These are phyloP conservation scores for Coix lacrymajobi DNA, from an alignment of 176 grass and related monocot genomes.

Conservation along the genomic window DNA sequence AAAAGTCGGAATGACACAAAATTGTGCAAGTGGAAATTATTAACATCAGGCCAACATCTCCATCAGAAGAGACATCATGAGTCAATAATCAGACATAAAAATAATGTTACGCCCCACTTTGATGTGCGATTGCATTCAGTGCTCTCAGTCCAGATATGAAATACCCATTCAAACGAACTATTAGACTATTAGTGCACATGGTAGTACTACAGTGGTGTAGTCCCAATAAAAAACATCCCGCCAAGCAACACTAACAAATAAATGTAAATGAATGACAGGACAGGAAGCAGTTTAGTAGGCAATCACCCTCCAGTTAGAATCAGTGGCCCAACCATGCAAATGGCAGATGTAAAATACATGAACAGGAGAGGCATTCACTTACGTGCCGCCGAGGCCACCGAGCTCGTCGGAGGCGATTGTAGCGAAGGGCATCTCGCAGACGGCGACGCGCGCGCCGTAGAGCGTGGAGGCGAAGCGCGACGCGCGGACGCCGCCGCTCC, in stretches of 20 bases:
- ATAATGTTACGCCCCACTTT: neutral
- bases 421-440: slow-evolving; percentile 90
- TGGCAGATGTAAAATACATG: neutral
- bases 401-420: slow-evolving; percentile 61
- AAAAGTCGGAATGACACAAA: neutral
- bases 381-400: slow-evolving; percentile 91
- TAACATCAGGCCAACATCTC: slow-evolving; percentile 3
- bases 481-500: slow-evolving; percentile 86
- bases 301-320: neutral
- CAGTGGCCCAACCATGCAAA: neutral
- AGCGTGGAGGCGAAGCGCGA: slow-evolving; percentile 80
- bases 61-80: neutral
- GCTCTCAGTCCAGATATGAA: neutral
- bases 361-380: slow-evolving; percentile 27
- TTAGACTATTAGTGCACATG: neutral
- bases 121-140: neutral
- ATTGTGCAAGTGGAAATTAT: neutral
- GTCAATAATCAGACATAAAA: neutral
- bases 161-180: neutral
- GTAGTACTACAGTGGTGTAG: neutral
- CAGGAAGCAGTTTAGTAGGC: neutral
- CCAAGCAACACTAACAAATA: neutral
- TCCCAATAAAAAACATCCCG: neutral
- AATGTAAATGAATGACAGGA: neutral
- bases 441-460: slow-evolving; percentile 66